phyloP scores from a whole-genome alignment of 1,139 yeast genomes.

The Suhomyces panamericanus region DNA sequence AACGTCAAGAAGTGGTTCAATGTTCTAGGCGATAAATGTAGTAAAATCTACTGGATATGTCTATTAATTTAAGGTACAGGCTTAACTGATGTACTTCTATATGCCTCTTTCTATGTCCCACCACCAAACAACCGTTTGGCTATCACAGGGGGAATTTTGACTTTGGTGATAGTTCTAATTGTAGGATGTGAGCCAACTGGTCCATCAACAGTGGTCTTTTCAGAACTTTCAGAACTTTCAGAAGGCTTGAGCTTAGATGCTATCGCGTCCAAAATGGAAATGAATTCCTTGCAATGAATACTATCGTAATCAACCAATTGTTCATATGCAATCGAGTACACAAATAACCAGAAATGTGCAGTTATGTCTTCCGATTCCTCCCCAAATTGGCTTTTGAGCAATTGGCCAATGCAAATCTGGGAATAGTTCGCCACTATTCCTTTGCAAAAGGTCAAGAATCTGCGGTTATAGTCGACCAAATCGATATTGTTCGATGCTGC shows the following conservation, averaged over 20 bases:
- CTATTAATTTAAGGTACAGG: neutral
- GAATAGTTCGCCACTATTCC: neutral
- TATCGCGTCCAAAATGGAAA: constrained; percentile 1
- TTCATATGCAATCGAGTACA: neutral
- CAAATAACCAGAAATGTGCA: constrained; percentile 1
- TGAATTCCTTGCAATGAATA: neutral
- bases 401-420: neutral
- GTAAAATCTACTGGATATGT: no score
- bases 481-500: neutral
- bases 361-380: neutral
- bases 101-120: neutral
- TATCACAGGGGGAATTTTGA: constrained; percentile 1
- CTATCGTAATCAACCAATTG: neutral
- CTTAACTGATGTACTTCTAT: no score
- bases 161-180: neutral
- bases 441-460: neutral
- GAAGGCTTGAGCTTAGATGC: neutral
- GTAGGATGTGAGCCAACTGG: neutral
- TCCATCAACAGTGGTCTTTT: no score
- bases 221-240: no score
- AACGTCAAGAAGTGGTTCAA: no score
- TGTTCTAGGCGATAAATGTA: no score
- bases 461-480: neutral
- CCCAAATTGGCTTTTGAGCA: neutral
- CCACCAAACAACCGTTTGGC: neutral